Conservation (phyloP, 345 rosid species). For the Excoecaria cochinchinensis region DNA sequence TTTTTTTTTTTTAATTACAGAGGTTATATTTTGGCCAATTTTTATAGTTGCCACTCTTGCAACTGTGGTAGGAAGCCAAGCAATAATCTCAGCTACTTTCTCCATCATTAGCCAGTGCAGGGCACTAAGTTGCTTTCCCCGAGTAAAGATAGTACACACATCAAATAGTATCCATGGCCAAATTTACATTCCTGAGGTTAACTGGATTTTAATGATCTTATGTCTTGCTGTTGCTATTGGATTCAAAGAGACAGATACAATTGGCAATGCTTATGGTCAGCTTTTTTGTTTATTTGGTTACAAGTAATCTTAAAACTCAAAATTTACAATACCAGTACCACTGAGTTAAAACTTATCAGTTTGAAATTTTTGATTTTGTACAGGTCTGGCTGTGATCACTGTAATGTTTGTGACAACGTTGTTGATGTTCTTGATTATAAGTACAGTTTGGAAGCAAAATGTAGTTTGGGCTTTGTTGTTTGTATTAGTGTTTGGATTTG, state of each 20-base stretch:
- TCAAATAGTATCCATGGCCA: slow-evolving; percentile 25
- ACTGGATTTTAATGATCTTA: slow-evolving; percentile 27
- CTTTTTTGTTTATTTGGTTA: no score
- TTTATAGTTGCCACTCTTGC: slow-evolving; percentile 23
- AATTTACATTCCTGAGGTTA: slow-evolving; percentile 32
- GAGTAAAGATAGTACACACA: slow-evolving; percentile 25
- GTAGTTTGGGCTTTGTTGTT: background rate
- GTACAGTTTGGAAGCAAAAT: slow-evolving; percentile 22
- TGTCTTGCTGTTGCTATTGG: slow-evolving; percentile 29
- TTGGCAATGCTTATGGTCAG: slow-evolving; percentile 29
- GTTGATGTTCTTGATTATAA: slow-evolving; percentile 23
- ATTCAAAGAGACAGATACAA: slow-evolving; percentile 19
- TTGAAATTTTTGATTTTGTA: background rate
- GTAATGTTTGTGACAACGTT: slow-evolving; percentile 26
- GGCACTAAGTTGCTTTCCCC: slow-evolving; percentile 27
- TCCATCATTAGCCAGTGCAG: slow-evolving; percentile 27
- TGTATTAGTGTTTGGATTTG: slow-evolving; percentile 16
- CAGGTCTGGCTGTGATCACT: slow-evolving; percentile 20
- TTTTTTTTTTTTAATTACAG: background rate
- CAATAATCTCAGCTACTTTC: slow-evolving; percentile 25
- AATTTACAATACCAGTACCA: no score
- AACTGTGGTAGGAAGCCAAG: slow-evolving; percentile 32
- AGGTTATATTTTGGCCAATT: slow-evolving; percentile 22
- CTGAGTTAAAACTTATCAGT: no score
- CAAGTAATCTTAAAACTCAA: no score